Evolutionary conservation across 306 rosid genomes (phyloP).

Genomic region (Oxytropis ochrocephala): DNA sequence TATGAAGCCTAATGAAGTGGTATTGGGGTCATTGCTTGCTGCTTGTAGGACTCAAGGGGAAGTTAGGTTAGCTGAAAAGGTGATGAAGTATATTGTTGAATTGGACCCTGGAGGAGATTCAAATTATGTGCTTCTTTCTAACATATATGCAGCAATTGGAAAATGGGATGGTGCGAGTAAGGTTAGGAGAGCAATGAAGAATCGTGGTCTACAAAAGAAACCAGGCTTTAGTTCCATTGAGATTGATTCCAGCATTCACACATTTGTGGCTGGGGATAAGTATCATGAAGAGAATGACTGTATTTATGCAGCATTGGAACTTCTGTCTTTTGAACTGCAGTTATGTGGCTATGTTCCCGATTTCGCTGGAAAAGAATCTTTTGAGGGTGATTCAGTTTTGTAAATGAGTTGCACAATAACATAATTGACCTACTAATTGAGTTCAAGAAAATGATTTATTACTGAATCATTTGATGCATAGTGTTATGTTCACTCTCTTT

Average conservation of each 20-base stretch:
- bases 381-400: conserved; percentile 27
- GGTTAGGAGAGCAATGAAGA: conserved; percentile 64
- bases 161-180: conserved; percentile 76
- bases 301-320: conserved; percentile 40
- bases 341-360: conserved; percentile 57
- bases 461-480: neutral
- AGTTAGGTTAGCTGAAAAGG: conserved; percentile 63
- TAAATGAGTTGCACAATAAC: neutral
- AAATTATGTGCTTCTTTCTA: conserved; percentile 77
- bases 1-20: conserved; percentile 80
- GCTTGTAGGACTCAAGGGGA: conserved; percentile 74
- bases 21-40: conserved; percentile 84
- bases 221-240: conserved; percentile 76
- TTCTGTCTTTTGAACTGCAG: conserved; percentile 57
- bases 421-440: neutral
- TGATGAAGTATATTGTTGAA: conserved; percentile 46
- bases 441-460: neutral
- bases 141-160: conserved; percentile 71
- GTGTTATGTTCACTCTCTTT: too few relatives aligned
- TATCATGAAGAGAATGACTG: conserved; percentile 44
- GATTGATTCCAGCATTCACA: conserved; percentile 63
- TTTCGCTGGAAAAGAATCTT: conserved; percentile 28
- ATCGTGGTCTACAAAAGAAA: conserved; percentile 59
- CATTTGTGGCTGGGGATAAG: conserved; percentile 68
- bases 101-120: conserved; percentile 66